Percentiles rank a stretch among this genome's conserved stretches.
Conservation (phyloP, 1,284 basidiomycete species). For the Hemileia vastatrix region DNA sequence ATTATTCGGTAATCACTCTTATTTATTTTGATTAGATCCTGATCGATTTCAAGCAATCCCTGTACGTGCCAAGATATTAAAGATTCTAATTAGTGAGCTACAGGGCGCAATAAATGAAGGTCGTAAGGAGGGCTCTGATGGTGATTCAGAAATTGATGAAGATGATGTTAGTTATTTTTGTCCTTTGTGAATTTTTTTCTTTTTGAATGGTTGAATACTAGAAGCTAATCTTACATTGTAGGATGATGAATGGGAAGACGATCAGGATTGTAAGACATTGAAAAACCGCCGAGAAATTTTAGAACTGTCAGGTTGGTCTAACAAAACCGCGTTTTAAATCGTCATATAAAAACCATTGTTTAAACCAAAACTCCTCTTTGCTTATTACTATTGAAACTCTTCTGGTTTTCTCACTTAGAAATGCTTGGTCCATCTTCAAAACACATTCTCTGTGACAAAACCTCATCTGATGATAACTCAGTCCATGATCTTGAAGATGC, state of each 20-base stretch:
- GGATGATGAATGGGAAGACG: conserved; percentile 1
- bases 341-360: too few relatives aligned
- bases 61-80: background rate
- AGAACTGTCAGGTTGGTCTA: background rate
- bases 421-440: background rate
- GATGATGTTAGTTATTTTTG: background rate
- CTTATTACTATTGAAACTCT: background rate
- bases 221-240: background rate
- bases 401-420: background rate
- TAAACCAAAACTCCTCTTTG: background rate
- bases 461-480: background rate
- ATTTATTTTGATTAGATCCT: background rate
- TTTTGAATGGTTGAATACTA: too few relatives aligned
- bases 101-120: background rate
- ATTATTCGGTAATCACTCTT: too few relatives aligned
- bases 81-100: background rate
- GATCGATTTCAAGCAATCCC: background rate
- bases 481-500: background rate
- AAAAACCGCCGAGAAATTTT: background rate
- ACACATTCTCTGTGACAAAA: background rate
- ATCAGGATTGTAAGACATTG: background rate
- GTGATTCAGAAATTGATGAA: background rate
- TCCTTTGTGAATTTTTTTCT: background rate
- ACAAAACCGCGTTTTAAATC: too few relatives aligned
- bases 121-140: background rate